Base-by-base conservation (phyloP, 2,329 filamentous ascomycete species). In the Beauveria scarabaeidicola region DNA sequence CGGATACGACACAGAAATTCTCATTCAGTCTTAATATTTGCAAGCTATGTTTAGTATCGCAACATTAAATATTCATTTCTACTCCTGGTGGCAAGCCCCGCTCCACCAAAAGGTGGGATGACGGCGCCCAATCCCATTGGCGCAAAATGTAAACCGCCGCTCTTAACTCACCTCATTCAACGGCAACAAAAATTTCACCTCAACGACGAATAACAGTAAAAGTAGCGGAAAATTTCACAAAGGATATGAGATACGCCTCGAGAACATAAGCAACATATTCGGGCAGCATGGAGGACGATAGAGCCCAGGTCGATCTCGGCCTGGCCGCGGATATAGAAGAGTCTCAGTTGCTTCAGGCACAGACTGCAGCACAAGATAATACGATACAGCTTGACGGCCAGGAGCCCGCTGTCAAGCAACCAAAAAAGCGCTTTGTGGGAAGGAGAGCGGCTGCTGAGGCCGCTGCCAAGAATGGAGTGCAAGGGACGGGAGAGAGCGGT, bases 381-480 rank as follows among this genome's bases (percentile, higher is more conserved):
- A 21, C 64, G 62, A 52, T 63, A 78, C 60, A 38, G 41, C 25
- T 32, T 6, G 43, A 59, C 25, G 43, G n/a, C 17, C 64, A 74
- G 71, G 80, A 79, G 61, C 72, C 77, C 25, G 73, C 73, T 7
- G 66, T 78, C 21, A 90, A 81, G 69, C 88, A 93, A 68, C 94
- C 94, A 23, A 96, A 90, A 78, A 92, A 93, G 74, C 84, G 93
- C 61, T 99, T 99, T 66, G 88, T 99, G 19, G 94, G 94, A 32
- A 82, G 91, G 65, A 85, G 87, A 67, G 83, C 89, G 23, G 90
- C 89, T 9, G 80, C 84, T 62, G 83, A 86, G 65, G 77, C 81
- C 44, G 68, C 62, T 3, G 73, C 78, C 61, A 80, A 77, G 68
- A 75, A 73, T 63, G 73, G 68, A 29, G 64, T 63, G 15, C 64